Evolutionary conservation across 768 basidiomycete genomes (phyloP).

Genomic region (Boletus pseudo-olivaceus): DNA sequence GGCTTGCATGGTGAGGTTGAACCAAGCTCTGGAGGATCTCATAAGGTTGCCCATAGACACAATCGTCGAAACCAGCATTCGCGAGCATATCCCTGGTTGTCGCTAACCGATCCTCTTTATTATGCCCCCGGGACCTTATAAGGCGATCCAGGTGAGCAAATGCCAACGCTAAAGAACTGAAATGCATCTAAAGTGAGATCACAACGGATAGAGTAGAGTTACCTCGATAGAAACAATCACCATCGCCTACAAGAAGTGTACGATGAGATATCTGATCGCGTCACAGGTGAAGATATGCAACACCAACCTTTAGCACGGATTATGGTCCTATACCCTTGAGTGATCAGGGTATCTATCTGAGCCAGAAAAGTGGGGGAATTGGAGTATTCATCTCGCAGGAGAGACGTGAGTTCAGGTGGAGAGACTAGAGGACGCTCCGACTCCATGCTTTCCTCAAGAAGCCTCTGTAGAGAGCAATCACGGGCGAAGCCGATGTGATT

Average conservation of each 20-base stretch:
- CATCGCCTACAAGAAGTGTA: conserved; percentile 55
- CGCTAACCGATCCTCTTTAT: conserved; percentile 48
- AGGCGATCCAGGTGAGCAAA: conserved; percentile 80
- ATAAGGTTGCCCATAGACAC: conserved; percentile 76
- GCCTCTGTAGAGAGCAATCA: conserved; percentile 26
- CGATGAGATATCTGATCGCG: neutral
- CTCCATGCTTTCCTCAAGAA: conserved; percentile 38
- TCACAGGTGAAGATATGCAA: conserved; percentile 4
- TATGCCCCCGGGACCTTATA: conserved; percentile 44
- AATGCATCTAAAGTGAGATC: conserved; percentile 15
- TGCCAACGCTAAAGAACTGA: conserved; percentile 57
- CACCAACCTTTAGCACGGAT: conserved; percentile 67
- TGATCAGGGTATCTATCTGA: conserved; percentile 71
- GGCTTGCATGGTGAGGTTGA: conserved; percentile 35
- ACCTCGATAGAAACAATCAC: conserved; percentile 94
- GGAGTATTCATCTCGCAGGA: conserved; percentile 62
- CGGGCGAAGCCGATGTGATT: neutral
- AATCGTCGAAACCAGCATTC: conserved; percentile 55
- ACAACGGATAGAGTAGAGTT: conserved; percentile 21
- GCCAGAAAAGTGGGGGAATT: conserved; percentile 57
- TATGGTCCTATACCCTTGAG: conserved; percentile 60
- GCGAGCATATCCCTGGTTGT: conserved; percentile 51
- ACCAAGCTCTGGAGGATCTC: conserved; percentile 57
- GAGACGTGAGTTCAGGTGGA: conserved; percentile 46
- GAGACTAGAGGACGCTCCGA: conserved; percentile 52